Base-by-base conservation (phyloP, 2,329 filamentous ascomycete genomes). In the Xylariaceae sp. region DNA sequence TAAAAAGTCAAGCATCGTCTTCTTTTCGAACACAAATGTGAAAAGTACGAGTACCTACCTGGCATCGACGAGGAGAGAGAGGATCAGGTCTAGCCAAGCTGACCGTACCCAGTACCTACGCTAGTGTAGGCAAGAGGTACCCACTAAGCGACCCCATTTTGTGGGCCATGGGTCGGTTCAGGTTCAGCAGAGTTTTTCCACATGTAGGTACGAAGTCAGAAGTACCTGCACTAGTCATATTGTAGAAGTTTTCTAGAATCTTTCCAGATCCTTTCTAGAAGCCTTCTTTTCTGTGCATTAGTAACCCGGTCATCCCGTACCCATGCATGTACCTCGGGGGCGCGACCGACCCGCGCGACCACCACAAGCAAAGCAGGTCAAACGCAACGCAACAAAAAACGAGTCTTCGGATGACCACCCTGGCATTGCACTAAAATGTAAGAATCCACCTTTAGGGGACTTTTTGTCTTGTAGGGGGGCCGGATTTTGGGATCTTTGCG, bases 211-310 rank as follows among this genome's bases (percentile, higher is more conserved):
- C 4, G 11, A 13, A 41, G 37, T 41, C 11, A 41, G 37, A 13
- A 13, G 37, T 10, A 10, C 11, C 37, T 41, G 11, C 37, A 13
- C 37, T 41, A 41, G 37, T n/a, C 41, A 13, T n/a, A 45, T 10
- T 13, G 45, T 50, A 50, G 55, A 58, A 59, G 35, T 39, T 49
- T 61, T 58, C 68, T 66, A 57, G 57, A 59, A 60, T 2, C 23
- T 48, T 59, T 57, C 68, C 65, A 63, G 68, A 70, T 69, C 17
- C 2, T 55, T 71, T 71, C 68, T 62, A 64, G 68, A 69, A 67
- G 44, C 45, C 61, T 68, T 67, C 65, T 57, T 30, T 1, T 47
- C 51, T 61, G 47, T 52, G 56, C 59, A 49, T 56, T 55, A 63
- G 64, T 59, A 4, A 56, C 58, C 58, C 67, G 68, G 68, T 34